Evolutionary conservation across 1,284 basidiomycete genomes (phyloP).

Genomic region (Sporisorium exsertum): DNA sequence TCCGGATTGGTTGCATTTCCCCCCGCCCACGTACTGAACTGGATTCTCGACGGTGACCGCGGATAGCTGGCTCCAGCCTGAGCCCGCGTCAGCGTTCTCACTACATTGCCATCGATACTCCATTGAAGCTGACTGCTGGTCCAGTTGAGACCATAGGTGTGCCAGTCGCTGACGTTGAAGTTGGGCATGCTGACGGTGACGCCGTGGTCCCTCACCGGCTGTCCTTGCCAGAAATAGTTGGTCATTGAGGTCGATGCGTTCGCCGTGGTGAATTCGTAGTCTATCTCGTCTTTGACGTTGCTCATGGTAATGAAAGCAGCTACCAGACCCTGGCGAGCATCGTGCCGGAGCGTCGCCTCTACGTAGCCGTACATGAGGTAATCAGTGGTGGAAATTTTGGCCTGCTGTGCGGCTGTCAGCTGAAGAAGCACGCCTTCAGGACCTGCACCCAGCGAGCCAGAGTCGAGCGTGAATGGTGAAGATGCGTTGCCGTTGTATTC

Average conservation of each 20-base stretch:
- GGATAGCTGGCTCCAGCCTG: conserved; percentile 51
- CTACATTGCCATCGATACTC: conserved; percentile 54
- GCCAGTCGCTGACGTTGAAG: conserved; percentile 50
- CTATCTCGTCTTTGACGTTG: conserved; percentile 59
- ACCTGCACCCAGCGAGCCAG: conserved; percentile 57
- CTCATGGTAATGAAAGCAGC: conserved; percentile 60
- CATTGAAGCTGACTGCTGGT: conserved; percentile 53
- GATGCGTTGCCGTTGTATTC: conserved; percentile 59
- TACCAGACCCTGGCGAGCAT: conserved; percentile 56
- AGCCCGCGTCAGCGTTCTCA: conserved; percentile 47
- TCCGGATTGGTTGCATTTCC: conserved; percentile 43
- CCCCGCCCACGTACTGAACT: conserved; percentile 60
- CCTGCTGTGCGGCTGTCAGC: conserved; percentile 48
- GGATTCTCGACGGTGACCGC: conserved; percentile 55
- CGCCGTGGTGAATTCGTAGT: conserved; percentile 55
- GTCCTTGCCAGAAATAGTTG: conserved; percentile 55
- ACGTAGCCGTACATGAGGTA: conserved; percentile 65
- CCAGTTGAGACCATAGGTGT: conserved; percentile 63
- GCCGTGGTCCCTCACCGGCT: conserved; percentile 17
- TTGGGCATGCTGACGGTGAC: conserved; percentile 10
- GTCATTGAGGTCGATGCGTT: conserved; percentile 37
- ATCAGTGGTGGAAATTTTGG: conserved; percentile 60
- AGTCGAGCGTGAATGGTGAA: conserved; percentile 60
- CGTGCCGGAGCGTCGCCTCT: conserved; percentile 54
- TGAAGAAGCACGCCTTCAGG: conserved; percentile 61